Evolutionary conservation across 2,329 filamentous ascomycete genomes (phyloP), one percentile per base, ranked within the genome.

Genomic region (Cladophialophora psammophila): DNA sequence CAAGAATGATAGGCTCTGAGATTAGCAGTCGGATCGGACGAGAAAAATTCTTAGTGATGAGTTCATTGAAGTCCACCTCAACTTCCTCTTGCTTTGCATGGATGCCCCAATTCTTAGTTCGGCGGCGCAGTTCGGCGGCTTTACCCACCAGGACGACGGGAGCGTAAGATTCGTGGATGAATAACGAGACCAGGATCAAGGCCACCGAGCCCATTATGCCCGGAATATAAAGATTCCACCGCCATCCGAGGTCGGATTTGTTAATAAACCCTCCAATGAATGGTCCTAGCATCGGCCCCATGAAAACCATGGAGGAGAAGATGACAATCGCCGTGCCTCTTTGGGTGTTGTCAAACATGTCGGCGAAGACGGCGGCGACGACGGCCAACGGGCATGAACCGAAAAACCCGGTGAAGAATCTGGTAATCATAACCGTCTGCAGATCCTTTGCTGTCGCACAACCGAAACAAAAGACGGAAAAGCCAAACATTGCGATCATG

Each of bases 91-190:
- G 79, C 72, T 85, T 85, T n/a, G 86, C 86, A 72, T 88, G 86
- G 59, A 88, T 87, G 10, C 85, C 85, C 85, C 85, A 88, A 68
- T 88, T 88, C 74, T 82, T 82, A 1, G 85, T 88, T 32, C 83
- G 75, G 38, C 86, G 80, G 36, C 85, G 78, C 1, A 88, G 74
- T 67, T 87, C 84, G 3, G 80, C 75, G 3, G 86, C 85, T 72
- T 88, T 88, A 15, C 78, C 75, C 42, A 88, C 82, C 2, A 88
- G 79, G 13, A 88, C 83, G 0, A 87, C 80, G 0, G 86, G 86
- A 0, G 86, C 83, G 68, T 88, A 88, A 0, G 85, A 85, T 73
- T 88, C 86, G 59, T 85, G 76, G 32, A 87, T 78, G 75, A 88
- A 86, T 42, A 87, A 71, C 0, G 86, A 48, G 52, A 84, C 79